Base-by-base conservation (phyloP, 2,329 filamentous ascomycete genomes). In the Sarocladiaceae sp. region DNA sequence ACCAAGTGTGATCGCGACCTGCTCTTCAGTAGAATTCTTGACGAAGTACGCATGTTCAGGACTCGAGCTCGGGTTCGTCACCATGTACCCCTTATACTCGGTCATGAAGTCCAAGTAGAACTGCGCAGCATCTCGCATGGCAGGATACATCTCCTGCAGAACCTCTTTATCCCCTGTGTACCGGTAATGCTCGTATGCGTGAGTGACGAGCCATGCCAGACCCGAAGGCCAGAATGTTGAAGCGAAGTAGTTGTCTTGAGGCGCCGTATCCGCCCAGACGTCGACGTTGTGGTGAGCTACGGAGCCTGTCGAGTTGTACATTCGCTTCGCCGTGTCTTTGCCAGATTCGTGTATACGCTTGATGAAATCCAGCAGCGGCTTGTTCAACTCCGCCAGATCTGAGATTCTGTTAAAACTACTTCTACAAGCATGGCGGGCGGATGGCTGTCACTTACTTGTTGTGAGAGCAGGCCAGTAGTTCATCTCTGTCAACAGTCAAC, bases 401-500 rank as follows among this genome's bases (percentile, higher is more conserved):
- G n/a, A 3, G 10, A 41, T 21, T 23, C 26, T 23, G 4, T 4
- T 29, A 10, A 11, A 11, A 13, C 10, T 11, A 39, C 20, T 39
- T 15, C 5, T 13, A n/a, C n/a, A 24, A 26, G 34, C 6, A 23
- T 29, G 19, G 11, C 11, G 4, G 34, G 19, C 9, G 4, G 19
- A n/a, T n/a, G n/a, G n/a, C n/a, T n/a, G n/a, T n/a, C n/a, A 13
- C 37, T 18, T 29, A 41, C 37, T 61, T 3, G 57, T 59, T 3
- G 55, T 45, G 4, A 58, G 54, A 1, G 55, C 56, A 1, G 58
- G 59, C 71, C 70, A 75, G 51, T 75, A 76, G 49, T 74, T 74
- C 72, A 76, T 76, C 52, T 76, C 37, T 29, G 20, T 6, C 3
- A n/a, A 5, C 16, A 7, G 34, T 39, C 11, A 39, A 21, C 7